Conservation (phyloP, 306 rosid species). For the Lathyrus oleraceus region DNA sequence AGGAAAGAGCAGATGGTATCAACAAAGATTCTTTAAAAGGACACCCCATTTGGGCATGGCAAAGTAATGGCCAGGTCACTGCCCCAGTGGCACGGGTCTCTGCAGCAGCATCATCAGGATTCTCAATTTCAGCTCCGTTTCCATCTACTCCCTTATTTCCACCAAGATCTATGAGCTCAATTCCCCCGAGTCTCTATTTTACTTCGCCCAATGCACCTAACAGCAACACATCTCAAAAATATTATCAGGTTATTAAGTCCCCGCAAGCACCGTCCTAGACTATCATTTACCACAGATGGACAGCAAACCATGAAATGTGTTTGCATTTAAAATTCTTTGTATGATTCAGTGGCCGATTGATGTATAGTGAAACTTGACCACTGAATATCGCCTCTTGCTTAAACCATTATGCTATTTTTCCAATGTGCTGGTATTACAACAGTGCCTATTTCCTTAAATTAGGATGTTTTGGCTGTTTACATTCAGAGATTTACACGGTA, state of each 20-base stretch:
- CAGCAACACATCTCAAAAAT: slow-evolving; percentile 43
- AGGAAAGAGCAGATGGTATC: slow-evolving; percentile 71
- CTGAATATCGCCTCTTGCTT: neutral
- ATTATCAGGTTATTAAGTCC: slow-evolving; percentile 51
- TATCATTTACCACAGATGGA: neutral
- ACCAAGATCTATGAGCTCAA: slow-evolving; percentile 40
- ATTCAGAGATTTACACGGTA: neutral
- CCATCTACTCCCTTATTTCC: slow-evolving; percentile 58
- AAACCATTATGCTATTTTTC: slow-evolving; percentile 23
- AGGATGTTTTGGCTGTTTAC: slow-evolving; percentile 9
- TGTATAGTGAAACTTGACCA: slow-evolving; percentile 32
- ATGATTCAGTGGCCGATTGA: slow-evolving; percentile 36
- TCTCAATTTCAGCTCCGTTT: slow-evolving; percentile 73
- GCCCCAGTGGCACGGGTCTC: slow-evolving; percentile 70
- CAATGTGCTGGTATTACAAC: slow-evolving; percentile 14
- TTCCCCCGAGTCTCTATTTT: slow-evolving; percentile 53
- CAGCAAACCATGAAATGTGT: slow-evolving; percentile 4
- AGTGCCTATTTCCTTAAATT: neutral
- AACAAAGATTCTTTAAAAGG: slow-evolving; percentile 66
- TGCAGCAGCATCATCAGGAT: slow-evolving; percentile 99
- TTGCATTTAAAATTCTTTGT: slow-evolving; percentile 43
- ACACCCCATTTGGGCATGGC: slow-evolving; percentile 71
- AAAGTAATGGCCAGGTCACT: slow-evolving; percentile 65
- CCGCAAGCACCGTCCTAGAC: slow-evolving; percentile 57
- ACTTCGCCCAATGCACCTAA: slow-evolving; percentile 44